A percentile compares a stretch with the other conserved stretches of the same genome.
Conservation (phyloP, 208 protist genomes). For the Phytomonas sp. region DNA sequence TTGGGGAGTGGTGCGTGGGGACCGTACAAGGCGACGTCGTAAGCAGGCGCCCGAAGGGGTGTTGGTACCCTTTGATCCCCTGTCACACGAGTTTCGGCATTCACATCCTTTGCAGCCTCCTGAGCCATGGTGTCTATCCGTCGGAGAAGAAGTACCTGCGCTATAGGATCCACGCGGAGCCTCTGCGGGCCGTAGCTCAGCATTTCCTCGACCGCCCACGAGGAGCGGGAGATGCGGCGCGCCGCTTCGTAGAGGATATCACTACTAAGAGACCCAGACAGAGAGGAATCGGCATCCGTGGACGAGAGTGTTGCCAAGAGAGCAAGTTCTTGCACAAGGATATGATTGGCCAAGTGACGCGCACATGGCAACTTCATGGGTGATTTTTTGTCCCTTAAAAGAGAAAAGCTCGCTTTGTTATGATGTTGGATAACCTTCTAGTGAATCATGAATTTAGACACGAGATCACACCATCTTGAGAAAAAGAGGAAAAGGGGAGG, state of each 20-base stretch:
- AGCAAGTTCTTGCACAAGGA: slow-evolving; percentile 58
- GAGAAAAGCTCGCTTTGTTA: too few relatives aligned
- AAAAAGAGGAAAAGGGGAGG: slow-evolving; percentile 3
- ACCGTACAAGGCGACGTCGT: slow-evolving; percentile 27
- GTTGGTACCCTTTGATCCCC: neutral
- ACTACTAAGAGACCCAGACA: neutral
- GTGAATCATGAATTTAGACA: neutral
- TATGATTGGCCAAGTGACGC: slow-evolving; percentile 44
- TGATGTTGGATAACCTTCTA: too few relatives aligned
- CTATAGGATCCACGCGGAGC: neutral
- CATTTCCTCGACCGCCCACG: neutral
- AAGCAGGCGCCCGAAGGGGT: slow-evolving; percentile 9
- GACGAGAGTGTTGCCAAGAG: slow-evolving; percentile 29
- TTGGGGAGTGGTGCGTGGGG: slow-evolving; percentile 20
- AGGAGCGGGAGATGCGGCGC: neutral
- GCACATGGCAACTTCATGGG: slow-evolving; percentile 31
- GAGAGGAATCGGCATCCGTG: neutral
- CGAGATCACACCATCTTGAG: neutral
- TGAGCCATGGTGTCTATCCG: neutral
- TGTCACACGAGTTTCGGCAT: neutral
- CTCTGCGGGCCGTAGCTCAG: neutral
- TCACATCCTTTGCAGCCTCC: neutral
- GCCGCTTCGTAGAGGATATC: neutral
- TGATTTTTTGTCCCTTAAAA: too few relatives aligned
- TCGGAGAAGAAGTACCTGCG: neutral